These are phyloP conservation scores for Asterionellopsis glacialis DNA, from an alignment of 108 stramenopile species.

Conservation along the genomic window DNA sequence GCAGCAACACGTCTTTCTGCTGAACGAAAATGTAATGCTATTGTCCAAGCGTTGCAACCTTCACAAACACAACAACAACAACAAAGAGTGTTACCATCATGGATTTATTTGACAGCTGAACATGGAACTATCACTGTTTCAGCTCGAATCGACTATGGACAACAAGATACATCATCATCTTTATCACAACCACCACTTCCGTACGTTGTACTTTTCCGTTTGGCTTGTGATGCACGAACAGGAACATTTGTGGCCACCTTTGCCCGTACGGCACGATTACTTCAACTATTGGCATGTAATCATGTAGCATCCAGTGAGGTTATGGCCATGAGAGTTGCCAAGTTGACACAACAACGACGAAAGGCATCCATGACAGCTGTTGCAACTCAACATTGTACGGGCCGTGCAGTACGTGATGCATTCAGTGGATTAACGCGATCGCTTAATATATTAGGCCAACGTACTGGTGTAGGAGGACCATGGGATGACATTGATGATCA, in stretches of 20 bases:
- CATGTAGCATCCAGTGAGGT: slow-evolving; percentile 60
- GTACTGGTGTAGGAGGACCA: slow-evolving; percentile 73
- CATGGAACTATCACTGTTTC: slow-evolving; percentile 70
- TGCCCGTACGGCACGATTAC: slow-evolving; percentile 47
- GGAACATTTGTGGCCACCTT: slow-evolving; percentile 72
- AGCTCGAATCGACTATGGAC: slow-evolving; percentile 50
- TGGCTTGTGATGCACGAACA: slow-evolving; percentile 76
- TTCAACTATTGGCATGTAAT: slow-evolving; percentile 68
- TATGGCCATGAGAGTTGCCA: slow-evolving; percentile 57
- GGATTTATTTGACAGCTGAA: slow-evolving; percentile 70
- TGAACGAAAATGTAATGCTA: slow-evolving; percentile 70
- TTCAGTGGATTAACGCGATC: slow-evolving; percentile 76
- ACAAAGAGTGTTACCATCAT: slow-evolving; percentile 44
- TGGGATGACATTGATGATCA: slow-evolving; percentile 75
- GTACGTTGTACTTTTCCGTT: slow-evolving; percentile 61
- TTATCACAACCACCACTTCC: neutral
- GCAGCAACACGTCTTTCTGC: slow-evolving; percentile 80
- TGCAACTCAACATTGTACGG: slow-evolving; percentile 42
- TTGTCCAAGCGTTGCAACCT: slow-evolving; percentile 52
- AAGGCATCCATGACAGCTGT: neutral
- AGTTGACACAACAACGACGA: slow-evolving; percentile 27
- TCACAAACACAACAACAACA: slow-evolving; percentile 5
- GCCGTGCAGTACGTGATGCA: slow-evolving; percentile 66
- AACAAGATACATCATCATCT: neutral
- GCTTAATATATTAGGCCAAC: slow-evolving; percentile 77